Percentiles rank a stretch among this genome's conserved stretches.
Conservation (phyloP, 2,329 filamentous ascomycete species). For the Exophiala viscosa region DNA sequence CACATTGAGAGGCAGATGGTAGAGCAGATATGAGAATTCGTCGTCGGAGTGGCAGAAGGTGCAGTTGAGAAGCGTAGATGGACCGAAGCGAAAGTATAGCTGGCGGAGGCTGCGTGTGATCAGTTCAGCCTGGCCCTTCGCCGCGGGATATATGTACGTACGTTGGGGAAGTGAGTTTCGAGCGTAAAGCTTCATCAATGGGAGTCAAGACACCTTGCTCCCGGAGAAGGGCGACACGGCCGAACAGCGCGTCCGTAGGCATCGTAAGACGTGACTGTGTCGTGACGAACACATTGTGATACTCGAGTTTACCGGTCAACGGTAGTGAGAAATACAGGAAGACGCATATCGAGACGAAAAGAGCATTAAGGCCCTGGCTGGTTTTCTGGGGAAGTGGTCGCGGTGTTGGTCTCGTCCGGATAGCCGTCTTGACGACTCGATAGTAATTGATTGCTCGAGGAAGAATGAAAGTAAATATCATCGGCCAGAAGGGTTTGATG, state of each 20-base stretch:
- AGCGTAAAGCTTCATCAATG: slow-evolving; percentile 62
- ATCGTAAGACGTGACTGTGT: slow-evolving; percentile 82
- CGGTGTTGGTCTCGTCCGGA: slow-evolving; percentile 35
- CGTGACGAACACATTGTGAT: slow-evolving; percentile 71
- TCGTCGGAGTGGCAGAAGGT: slow-evolving; percentile 77
- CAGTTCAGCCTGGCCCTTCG: background rate
- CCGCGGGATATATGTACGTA: slow-evolving; percentile 45
- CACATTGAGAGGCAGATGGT: slow-evolving; percentile 67
- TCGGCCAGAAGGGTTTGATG: slow-evolving; percentile 29
- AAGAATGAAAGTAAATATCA: slow-evolving; percentile 29
- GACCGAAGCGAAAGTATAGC: slow-evolving; percentile 80
- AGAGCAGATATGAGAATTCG: slow-evolving; percentile 69
- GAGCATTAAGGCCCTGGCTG: slow-evolving; percentile 43
- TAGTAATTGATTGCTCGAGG: slow-evolving; percentile 26
- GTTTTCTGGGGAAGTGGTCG: slow-evolving; percentile 36
- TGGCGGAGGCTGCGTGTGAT: slow-evolving; percentile 40
- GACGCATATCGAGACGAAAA: slow-evolving; percentile 52
- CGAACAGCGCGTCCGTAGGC: slow-evolving; percentile 79
- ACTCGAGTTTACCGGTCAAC: slow-evolving; percentile 25
- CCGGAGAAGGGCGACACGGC: slow-evolving; percentile 56
- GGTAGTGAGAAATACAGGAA: slow-evolving; percentile 56
- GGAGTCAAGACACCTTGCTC: slow-evolving; percentile 42
- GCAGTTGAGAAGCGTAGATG: slow-evolving; percentile 67
- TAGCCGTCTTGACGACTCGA: slow-evolving; percentile 22
- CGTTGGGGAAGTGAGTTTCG: slow-evolving; percentile 66